phyloP scores from a whole-genome alignment of 768 basidiomycete genomes.

The Pulveroboletus sp. region DNA sequence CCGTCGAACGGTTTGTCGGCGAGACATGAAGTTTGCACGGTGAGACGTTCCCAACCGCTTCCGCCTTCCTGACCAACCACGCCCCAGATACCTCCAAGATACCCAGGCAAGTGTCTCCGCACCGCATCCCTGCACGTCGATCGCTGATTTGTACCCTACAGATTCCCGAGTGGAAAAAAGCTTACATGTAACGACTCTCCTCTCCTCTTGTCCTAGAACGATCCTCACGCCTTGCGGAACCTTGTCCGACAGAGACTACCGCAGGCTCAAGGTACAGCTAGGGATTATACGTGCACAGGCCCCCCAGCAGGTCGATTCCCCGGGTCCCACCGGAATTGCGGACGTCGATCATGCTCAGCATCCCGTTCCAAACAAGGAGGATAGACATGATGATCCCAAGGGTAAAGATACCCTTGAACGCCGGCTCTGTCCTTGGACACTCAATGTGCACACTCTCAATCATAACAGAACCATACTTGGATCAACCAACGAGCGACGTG shows the following conservation, averaged over 20 bases:
- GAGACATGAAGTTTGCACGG: slow-evolving; percentile 58
- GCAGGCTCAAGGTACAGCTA: slow-evolving; percentile 69
- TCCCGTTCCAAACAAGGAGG: background rate
- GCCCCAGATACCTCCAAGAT: slow-evolving; percentile 57
- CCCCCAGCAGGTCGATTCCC: slow-evolving; percentile 19
- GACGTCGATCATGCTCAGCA: background rate
- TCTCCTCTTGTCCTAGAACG: background rate
- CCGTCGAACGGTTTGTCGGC: no score
- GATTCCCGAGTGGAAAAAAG: slow-evolving; percentile 57
- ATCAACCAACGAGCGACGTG: background rate
- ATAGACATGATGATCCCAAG: background rate
- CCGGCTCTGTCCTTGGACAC: background rate
- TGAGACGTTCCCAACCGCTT: slow-evolving; percentile 21
- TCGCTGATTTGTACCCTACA: slow-evolving; percentile 21
- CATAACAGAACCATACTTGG: background rate
- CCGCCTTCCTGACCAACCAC: background rate
- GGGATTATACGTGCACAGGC: slow-evolving; percentile 42
- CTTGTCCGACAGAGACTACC: slow-evolving; percentile 53
- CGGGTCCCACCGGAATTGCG: background rate
- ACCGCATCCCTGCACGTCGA: background rate
- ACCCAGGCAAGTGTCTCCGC: slow-evolving; percentile 45
- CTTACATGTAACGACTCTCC: slow-evolving; percentile 20
- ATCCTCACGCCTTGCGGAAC: background rate
- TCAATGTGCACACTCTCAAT: background rate
- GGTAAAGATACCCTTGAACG: background rate